These are phyloP conservation scores for Sporothrix protearum DNA, from an alignment of 2,329 filamentous ascomycete species.

Conservation along the genomic window DNA sequence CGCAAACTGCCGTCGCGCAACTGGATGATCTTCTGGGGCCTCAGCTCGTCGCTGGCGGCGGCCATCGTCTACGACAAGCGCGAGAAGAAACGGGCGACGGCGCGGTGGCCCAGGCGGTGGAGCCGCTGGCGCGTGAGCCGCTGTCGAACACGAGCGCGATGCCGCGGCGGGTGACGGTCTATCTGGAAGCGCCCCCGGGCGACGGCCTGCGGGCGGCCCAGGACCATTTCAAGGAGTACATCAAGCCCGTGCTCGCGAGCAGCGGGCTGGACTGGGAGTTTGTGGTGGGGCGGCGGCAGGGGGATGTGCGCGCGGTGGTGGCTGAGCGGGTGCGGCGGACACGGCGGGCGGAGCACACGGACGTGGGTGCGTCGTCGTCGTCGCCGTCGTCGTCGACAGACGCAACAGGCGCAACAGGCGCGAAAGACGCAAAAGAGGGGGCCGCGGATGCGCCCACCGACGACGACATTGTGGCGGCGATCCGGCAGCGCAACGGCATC, in stretches of 20 bases:
- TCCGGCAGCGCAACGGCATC: conserved; percentile 64
- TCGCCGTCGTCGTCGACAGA: too few relatives aligned
- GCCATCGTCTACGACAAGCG: conserved; percentile 89
- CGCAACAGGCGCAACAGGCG: too few relatives aligned
- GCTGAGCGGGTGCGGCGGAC: conserved; percentile 80
- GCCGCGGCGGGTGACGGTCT: conserved; percentile 80
- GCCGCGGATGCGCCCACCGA: conserved; percentile 51
- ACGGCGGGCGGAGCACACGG: conserved; percentile 53
- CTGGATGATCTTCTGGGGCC: conserved; percentile 90
- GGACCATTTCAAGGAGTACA: conserved; percentile 92
- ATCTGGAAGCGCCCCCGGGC: conserved; percentile 78
- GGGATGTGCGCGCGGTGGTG: conserved; percentile 83
- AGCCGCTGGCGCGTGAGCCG: conserved; percentile 75
- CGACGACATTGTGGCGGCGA: conserved; percentile 58
- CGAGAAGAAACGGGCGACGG: conserved; percentile 78
- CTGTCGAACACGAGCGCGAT: conserved; percentile 65
- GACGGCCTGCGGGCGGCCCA: conserved; percentile 81
- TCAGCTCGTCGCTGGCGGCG: conserved; percentile 72
- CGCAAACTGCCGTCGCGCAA: conserved; percentile 88
- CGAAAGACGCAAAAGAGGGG: too few relatives aligned
- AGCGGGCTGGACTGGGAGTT: conserved; percentile 96
- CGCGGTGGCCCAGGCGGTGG: conserved; percentile 81
- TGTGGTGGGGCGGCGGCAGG: conserved; percentile 83
- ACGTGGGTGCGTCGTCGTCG: conserved; percentile 29
- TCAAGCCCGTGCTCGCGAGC: conserved; percentile 86